Evolutionary conservation across 257 asterid species (phyloP).

Genomic region (Datura wrightii): DNA sequence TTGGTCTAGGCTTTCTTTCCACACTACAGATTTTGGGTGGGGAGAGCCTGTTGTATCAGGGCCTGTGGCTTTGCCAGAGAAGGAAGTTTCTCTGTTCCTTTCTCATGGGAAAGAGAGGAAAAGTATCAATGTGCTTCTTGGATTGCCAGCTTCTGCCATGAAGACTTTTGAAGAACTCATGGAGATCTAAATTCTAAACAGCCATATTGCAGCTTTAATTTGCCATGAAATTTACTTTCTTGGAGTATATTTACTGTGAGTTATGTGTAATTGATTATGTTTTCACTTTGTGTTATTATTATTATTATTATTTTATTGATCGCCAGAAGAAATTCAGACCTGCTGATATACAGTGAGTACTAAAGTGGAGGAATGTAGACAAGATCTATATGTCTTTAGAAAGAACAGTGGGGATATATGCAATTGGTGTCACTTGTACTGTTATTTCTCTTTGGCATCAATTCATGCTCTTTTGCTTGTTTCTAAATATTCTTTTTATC

Average conservation of each 20-base stretch:
- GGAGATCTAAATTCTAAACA: constrained; percentile 45
- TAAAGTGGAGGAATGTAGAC: background rate
- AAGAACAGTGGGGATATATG: background rate
- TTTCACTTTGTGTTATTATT: background rate
- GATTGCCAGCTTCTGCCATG: constrained; percentile 91
- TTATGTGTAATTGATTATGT: constrained; percentile 18
- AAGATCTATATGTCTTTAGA: background rate
- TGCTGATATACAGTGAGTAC: background rate
- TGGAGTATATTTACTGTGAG: constrained; percentile 15
- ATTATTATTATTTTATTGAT: background rate
- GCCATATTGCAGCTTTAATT: background rate
- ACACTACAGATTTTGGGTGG: constrained; percentile 91
- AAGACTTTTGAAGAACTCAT: constrained; percentile 68
- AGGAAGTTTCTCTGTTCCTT: constrained; percentile 79
- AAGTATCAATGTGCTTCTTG: constrained; percentile 79
- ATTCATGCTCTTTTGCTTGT: constrained; percentile 29
- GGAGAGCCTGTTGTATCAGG: constrained; percentile 79
- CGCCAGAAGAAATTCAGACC: background rate
- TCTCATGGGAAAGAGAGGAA: constrained; percentile 81
- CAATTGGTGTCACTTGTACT: constrained; percentile 15
- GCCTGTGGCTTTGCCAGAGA: constrained; percentile 80
- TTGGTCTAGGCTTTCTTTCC: constrained; percentile 82
- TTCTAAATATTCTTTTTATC: background rate
- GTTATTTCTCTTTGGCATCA: constrained; percentile 19
- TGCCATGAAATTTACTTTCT: background rate